Percentiles rank a stretch among this genome's conserved stretches.
Conservation (phyloP, 2,329 filamentous ascomycete species). For the Penicillium psychrosexuale region DNA sequence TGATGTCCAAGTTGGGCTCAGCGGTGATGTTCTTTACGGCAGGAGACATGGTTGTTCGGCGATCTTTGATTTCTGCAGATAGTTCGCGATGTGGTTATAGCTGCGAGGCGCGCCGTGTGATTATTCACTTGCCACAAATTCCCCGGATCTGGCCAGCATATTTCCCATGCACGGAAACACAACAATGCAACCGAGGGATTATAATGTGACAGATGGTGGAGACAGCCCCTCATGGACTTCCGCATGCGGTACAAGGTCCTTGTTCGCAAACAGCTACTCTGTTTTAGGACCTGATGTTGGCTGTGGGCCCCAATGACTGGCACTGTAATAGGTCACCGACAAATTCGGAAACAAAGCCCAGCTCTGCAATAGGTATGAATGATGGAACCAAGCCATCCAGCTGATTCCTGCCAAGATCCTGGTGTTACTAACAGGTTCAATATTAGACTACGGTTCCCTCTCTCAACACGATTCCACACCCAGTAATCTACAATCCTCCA, state of each 20-base stretch:
- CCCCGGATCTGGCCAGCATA: constrained; percentile 1
- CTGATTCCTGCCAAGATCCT: background rate
- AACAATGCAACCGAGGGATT: constrained; percentile 12
- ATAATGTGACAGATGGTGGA: constrained; percentile 7
- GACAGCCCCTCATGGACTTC: constrained; percentile 1
- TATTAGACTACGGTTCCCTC: constrained; percentile 1
- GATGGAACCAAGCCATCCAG: background rate
- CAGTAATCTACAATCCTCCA: background rate
- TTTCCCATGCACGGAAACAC: background rate
- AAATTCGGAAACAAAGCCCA: constrained; percentile 1
- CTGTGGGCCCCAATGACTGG: background rate
- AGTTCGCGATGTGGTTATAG: background rate
- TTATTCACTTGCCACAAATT: background rate
- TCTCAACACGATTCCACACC: background rate
- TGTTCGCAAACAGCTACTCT: constrained; percentile 1
- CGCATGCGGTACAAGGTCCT: constrained; percentile 14
- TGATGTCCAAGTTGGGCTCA: constrained; percentile 41
- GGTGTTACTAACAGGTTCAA: background rate
- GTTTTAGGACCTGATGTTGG: background rate
- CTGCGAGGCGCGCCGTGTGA: background rate
- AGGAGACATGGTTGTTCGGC: constrained; percentile 17
- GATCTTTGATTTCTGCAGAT: background rate
- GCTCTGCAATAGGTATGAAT: background rate
- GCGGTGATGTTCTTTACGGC: constrained; percentile 15
- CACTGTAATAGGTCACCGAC: background rate